phyloP scores from a whole-genome alignment of 441 rosid genomes.

The Populus hybrid region DNA sequence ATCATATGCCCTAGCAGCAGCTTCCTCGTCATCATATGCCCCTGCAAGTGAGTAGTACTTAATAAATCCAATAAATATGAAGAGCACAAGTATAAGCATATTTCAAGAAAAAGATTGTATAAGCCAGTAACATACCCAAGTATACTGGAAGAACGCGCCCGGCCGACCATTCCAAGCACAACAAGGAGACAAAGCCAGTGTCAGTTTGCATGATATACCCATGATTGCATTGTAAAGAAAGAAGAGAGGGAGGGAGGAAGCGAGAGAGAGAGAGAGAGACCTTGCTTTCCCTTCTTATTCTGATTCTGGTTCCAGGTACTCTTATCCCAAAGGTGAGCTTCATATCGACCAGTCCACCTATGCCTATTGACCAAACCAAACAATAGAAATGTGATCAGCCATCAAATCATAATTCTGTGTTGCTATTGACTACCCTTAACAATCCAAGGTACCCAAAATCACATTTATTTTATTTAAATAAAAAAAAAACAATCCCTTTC shows the following conservation, averaged over 20 bases:
- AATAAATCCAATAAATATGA: conserved; percentile 9
- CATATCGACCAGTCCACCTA: conserved; percentile 94
- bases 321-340: conserved; percentile 97
- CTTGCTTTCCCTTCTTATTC: conserved; percentile 89
- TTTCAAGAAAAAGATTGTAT: neutral
- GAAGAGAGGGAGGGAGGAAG: conserved; percentile 10
- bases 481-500: neutral
- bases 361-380: conserved; percentile 43
- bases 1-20: conserved; percentile 94
- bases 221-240: conserved; percentile 3
- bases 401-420: neutral
- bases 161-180: conserved; percentile 30
- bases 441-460: neutral
- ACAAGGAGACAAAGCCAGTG: conserved; percentile 17
- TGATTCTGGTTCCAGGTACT: conserved; percentile 86
- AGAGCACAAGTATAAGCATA: conserved; percentile 3
- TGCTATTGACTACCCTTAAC: neutral
- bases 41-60: conserved; percentile 36
- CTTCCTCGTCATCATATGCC: conserved; percentile 95
- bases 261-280: conserved; percentile 6
- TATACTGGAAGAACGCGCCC: conserved; percentile 49
- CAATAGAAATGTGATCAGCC: conserved; percentile 26
- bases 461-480: neutral
- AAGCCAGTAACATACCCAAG: conserved; percentile 52
- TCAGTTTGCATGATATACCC: conserved; percentile 30